Base-by-base conservation (phyloP, 1,139 yeast genomes). In the Candida neerlandica region DNA sequence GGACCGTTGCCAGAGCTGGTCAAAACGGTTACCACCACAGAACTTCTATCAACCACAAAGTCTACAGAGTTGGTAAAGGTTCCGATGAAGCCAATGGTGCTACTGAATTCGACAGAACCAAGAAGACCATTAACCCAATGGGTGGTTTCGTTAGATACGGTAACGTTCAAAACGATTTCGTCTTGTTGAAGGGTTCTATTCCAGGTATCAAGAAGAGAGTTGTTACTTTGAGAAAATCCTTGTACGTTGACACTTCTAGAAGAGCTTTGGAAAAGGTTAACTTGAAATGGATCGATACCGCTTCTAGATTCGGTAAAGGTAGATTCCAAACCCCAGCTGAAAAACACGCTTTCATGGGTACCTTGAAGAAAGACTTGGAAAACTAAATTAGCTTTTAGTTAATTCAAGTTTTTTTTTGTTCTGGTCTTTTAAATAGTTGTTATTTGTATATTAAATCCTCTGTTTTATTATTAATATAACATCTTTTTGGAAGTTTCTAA, bases 21-120 rank as follows among this genome's bases (percentile, higher is more conserved):
- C 99, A 94, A 86, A 90, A 87, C 85, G 99, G 99, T 90, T 94
- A 89, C 96, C 99, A 94, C 84, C 97, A 91, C 95, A 92, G 99
- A 89, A 94, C 99, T 72, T 94, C 99, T 63, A 88, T 92, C 79
- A 95, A 94, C 97, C 99, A 95, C 96, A 94, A 94, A 90, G 84
- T 94, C 76, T 94, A 94, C 97, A 89, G 99, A 82, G 85, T 95
- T 71, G 99, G 99, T 78, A 85, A 87, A 78, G 99, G 86, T 74
- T 96, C 78, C 66, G 98, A 94, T 71, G 97, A 89, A 81, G 72
- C 92, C 59, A 85, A 83, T 74, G 99, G 92, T 82, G 83, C 98
- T 67, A 94, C 99, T 69, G 92, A 86, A 75, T 94, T 90, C 73
- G 99, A 94, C 91, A 90, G 98, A 84, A 92, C 99, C 80, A 87